Conservation (phyloP, 805 yeast species). For the Babjeviella inositovora region DNA sequence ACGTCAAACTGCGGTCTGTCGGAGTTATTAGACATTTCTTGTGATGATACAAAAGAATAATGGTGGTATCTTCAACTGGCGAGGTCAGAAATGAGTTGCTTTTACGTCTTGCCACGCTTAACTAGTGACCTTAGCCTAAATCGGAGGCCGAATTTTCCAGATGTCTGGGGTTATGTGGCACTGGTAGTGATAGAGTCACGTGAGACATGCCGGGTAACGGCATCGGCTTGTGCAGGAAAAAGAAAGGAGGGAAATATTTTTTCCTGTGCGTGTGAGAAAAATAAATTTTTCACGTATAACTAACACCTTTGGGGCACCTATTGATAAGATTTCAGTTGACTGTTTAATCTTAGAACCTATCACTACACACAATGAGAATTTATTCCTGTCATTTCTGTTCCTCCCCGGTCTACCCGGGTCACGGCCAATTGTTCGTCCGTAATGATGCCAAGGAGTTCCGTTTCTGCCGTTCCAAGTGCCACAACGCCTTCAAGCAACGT, state of each 20-base stretch:
- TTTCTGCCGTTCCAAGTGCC: constrained; percentile 96
- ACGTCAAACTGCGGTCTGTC: constrained; percentile 25
- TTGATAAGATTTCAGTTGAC: constrained; percentile 1
- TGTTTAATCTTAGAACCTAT: neutral
- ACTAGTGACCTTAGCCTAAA: too few relatives aligned
- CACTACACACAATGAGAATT: constrained; percentile 46
- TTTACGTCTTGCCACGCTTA: too few relatives aligned
- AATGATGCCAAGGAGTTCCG: constrained; percentile 96
- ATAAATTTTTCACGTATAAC: constrained; percentile 1
- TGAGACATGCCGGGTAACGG: too few relatives aligned
- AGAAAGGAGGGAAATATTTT: too few relatives aligned
- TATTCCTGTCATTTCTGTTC: constrained; percentile 94
- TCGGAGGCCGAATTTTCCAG: too few relatives aligned
- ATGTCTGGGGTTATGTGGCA: too few relatives aligned
- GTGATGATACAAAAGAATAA: too few relatives aligned
- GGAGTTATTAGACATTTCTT: too few relatives aligned
- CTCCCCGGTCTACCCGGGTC: constrained; percentile 88
- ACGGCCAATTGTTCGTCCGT: constrained; percentile 95
- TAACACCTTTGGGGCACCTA: constrained; percentile 1
- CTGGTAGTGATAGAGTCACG: too few relatives aligned
- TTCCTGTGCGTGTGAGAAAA: constrained; percentile 2
- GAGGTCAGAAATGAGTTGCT: too few relatives aligned
- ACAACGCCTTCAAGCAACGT: constrained; percentile 92
- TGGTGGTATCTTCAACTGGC: too few relatives aligned
- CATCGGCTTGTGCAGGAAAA: too few relatives aligned